Evolutionary conservation across 2,329 filamentous ascomycete species (phyloP), one percentile per base, ranked within the genome.

Genomic region (Exophiala mesophila): DNA sequence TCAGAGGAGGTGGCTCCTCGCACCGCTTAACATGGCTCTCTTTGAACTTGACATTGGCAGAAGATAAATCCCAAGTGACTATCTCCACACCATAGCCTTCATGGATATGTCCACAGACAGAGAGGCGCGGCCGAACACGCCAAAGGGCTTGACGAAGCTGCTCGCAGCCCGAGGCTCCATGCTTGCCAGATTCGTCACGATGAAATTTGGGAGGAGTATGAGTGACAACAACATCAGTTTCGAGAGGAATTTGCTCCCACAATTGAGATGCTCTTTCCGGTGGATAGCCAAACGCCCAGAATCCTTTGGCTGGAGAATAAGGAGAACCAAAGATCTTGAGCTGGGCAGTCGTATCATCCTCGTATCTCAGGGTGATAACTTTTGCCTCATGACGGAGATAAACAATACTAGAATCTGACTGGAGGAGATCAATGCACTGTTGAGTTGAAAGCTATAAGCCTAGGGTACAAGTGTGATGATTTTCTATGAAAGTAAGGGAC

Each of bases 301-400:
- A 62, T 2, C 64, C 60, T 17, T 57, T 49, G 6, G 61, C 64
- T 16, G 64, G 73, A 8, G 73, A 74, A 51, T 66, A 74, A 5
- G 77, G 77, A 30, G 74, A 78, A 4, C 75, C 77, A 49, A 78
- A 80, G n/a, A 80, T 63, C 37, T 67, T 74, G 55, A 80, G 70
- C 18, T 53, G 53, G 2, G 71, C 72, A 17, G 63, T 61, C 34
- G 73, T 70, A 4, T 71, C 72, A n/a, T 60, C 57, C 8, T 64
- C 57, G 19, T 61, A 62, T 19, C 54, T 64, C 35, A 80, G 55
- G 15, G 62, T 63, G 41, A 80, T 59, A 18, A 60, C 52, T 26
- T 61, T 62, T 44, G 67, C 58, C 45, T 71, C 59, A 52, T 80
- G 72, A 50, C 72, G 64, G 20, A 80, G 68, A 54, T 75, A 77